These are phyloP conservation scores for Quercus phellos DNA, from an alignment of 331 rosid genomes.

Conservation along the genomic window DNA sequence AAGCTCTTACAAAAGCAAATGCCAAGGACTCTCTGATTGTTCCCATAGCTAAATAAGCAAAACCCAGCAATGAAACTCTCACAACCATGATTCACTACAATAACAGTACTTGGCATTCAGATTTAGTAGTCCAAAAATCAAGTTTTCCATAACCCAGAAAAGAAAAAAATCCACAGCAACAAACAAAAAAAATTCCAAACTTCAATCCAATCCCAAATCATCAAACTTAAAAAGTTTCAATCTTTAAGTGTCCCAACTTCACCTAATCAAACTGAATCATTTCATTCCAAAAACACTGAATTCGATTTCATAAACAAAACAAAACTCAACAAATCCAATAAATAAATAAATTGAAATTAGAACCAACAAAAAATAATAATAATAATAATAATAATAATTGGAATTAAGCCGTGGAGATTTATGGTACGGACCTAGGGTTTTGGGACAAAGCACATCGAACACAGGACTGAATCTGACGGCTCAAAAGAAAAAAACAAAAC, in stretches of 20 bases:
- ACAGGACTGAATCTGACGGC: constrained; percentile 43
- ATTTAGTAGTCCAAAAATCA: background rate
- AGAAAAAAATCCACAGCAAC: background rate
- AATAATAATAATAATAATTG: background rate
- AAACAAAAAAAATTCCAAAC: background rate
- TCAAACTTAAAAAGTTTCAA: background rate
- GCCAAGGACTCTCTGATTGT: background rate
- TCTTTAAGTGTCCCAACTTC: background rate
- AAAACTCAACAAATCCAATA: constrained; percentile 2
- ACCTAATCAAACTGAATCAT: background rate
- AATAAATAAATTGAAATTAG: background rate
- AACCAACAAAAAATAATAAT: background rate
- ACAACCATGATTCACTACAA: background rate
- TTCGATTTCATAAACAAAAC: background rate
- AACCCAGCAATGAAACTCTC: background rate
- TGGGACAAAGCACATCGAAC: constrained; percentile 8
- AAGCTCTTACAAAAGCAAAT: background rate
- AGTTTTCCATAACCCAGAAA: background rate
- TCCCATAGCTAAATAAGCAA: background rate
- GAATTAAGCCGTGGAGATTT: background rate
- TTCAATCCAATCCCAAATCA: background rate
- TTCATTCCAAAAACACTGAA: background rate
- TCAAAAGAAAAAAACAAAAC: constrained; percentile 18
- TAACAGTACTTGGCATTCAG: background rate
- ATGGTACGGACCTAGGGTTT: constrained; percentile 41